Evolutionary conservation across 2,329 filamentous ascomycete genomes (phyloP).

Genomic region (Monilinia laxa): DNA sequence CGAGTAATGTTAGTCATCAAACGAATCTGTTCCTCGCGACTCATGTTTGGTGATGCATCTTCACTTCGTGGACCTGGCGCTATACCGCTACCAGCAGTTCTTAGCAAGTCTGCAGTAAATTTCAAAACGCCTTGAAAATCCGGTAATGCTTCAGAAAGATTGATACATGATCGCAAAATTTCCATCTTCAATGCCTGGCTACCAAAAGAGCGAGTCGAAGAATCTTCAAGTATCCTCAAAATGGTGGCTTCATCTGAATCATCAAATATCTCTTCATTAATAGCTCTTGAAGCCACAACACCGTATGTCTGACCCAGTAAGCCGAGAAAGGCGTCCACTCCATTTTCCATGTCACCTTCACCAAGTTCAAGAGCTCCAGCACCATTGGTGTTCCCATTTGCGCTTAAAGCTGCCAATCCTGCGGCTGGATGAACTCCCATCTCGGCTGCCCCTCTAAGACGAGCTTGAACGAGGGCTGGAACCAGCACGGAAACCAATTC

Average conservation of each 20-base stretch:
- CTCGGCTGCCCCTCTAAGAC: slow-evolving; percentile 91
- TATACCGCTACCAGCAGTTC: slow-evolving; percentile 76
- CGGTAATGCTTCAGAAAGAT: slow-evolving; percentile 88
- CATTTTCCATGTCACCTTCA: slow-evolving; percentile 64
- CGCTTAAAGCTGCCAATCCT: slow-evolving; percentile 69
- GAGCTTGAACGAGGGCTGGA: slow-evolving; percentile 81
- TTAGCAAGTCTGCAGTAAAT: slow-evolving; percentile 80
- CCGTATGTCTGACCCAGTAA: slow-evolving; percentile 63
- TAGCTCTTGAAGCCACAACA: slow-evolving; percentile 46
- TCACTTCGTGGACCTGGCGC: slow-evolving; percentile 69
- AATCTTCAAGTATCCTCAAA: slow-evolving; percentile 59
- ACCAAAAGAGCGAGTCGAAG: slow-evolving; percentile 66
- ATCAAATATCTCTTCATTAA: slow-evolving; percentile 32
- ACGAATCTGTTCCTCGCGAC: slow-evolving; percentile 79
- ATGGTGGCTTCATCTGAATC: slow-evolving; percentile 55
- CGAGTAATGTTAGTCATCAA: slow-evolving; percentile 84
- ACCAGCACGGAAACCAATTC: slow-evolving; percentile 83
- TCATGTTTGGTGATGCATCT: slow-evolving; percentile 68
- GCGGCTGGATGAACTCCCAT: slow-evolving; percentile 93
- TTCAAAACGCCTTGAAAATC: slow-evolving; percentile 88
- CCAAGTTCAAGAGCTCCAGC: slow-evolving; percentile 59
- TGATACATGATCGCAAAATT: slow-evolving; percentile 84
- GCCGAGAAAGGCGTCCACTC: slow-evolving; percentile 62
- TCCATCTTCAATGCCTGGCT: slow-evolving; percentile 80
- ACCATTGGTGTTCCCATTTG: slow-evolving; percentile 50